Evolutionary conservation across 2,329 filamentous ascomycete species (phyloP).

Genomic region (Neofusicoccum kwambonambiense): DNA sequence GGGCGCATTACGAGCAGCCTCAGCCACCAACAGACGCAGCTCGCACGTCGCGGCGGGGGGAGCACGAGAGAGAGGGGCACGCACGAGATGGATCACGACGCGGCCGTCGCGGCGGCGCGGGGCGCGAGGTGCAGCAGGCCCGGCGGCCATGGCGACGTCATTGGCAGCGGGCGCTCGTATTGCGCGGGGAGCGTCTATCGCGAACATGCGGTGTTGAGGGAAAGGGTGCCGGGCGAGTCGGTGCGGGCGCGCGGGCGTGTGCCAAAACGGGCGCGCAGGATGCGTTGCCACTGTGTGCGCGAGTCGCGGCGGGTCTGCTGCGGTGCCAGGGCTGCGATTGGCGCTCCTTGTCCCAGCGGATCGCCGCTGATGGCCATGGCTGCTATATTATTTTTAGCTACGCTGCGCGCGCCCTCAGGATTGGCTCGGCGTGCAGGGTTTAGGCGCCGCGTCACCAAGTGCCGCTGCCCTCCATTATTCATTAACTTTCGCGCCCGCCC

Average conservation of each 20-base stretch:
- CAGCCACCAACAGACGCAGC: conserved; percentile 6
- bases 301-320: conserved; percentile 5
- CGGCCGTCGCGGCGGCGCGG: conserved; percentile 7
- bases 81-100: conserved; percentile 13
- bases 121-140: not conserved
- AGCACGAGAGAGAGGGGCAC: not conserved
- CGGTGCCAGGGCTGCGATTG: conserved; percentile 8
- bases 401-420: not conserved
- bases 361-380: not conserved
- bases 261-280: conserved; percentile 15
- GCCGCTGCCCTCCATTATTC: conserved; percentile 14
- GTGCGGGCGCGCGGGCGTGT: not conserved
- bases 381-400: conserved; percentile 10
- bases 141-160: conserved; percentile 10
- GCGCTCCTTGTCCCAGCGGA: conserved; percentile 13
- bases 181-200: not conserved
- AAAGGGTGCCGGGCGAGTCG: not conserved
- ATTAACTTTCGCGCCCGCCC: conserved; percentile 13
- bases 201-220: conserved; percentile 13
- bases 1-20: conserved; percentile 1
- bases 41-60: not conserved
- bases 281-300: conserved; percentile 12
- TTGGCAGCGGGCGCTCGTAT: conserved; percentile 1
- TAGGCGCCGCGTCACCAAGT: conserved; percentile 16
- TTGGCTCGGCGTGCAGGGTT: conserved; percentile 13